Percentiles rank a stretch among this genome's conserved stretches.
phyloP scores from a whole-genome alignment of 345 rosid genomes.

The Nasturtium officinale region DNA sequence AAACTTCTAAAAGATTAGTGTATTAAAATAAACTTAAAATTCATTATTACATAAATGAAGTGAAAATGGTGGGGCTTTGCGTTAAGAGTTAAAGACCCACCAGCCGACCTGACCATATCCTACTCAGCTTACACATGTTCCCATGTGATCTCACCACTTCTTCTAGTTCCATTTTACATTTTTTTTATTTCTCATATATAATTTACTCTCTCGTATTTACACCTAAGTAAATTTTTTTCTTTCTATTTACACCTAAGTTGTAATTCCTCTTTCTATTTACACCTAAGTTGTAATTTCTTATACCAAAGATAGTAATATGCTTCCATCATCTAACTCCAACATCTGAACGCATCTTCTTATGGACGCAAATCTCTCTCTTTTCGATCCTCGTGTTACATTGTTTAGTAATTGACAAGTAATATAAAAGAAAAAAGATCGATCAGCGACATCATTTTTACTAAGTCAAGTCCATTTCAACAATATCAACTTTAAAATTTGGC shows the following conservation, averaged over 20 bases:
- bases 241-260: background rate
- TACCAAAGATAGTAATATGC: conserved; percentile 25
- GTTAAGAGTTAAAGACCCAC: conserved; percentile 27
- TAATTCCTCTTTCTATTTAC: background rate
- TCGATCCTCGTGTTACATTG: conserved; percentile 8
- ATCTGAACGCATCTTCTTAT: conserved; percentile 18
- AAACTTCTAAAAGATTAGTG: background rate
- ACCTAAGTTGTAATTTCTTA: conserved; percentile 1
- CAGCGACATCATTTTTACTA: background rate
- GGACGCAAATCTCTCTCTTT: background rate
- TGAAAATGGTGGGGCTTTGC: conserved; percentile 35
- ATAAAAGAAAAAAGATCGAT: background rate
- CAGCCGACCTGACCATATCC: conserved; percentile 41
- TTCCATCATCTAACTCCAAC: conserved; percentile 17
- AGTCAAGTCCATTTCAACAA: conserved; percentile 4
- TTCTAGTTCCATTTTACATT: conserved; percentile 20
- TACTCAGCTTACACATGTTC: conserved; percentile 46
- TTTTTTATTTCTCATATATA: background rate
- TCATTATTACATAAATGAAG: conserved; percentile 26
- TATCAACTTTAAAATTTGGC: background rate
- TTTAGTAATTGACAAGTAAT: conserved; percentile 18
- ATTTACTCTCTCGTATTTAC: background rate
- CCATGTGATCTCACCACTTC: conserved; percentile 41
- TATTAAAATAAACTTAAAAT: background rate
- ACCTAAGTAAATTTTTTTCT: background rate